Conservation (phyloP, 306 rosid species). For the Vachellia collinsii region DNA sequence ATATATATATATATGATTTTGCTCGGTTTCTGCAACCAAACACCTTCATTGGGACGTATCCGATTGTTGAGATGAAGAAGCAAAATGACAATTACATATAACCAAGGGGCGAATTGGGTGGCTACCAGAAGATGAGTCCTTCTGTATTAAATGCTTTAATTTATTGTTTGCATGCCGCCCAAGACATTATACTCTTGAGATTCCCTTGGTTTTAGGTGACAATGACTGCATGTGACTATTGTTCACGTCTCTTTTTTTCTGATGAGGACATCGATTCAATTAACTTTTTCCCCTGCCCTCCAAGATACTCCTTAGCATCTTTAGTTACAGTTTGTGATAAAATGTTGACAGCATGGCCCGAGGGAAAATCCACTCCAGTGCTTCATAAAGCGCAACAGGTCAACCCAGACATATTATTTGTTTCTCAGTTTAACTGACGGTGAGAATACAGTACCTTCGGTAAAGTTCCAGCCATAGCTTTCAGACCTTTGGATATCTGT, state of each 20-base stretch:
- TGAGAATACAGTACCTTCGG: slow-evolving; percentile 36
- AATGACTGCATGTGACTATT: slow-evolving; percentile 36
- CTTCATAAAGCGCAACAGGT: slow-evolving; percentile 86
- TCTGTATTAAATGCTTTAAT: slow-evolving; percentile 20
- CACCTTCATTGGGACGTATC: too few species aligned
- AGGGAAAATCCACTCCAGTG: slow-evolving; percentile 78
- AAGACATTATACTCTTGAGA: slow-evolving; percentile 32
- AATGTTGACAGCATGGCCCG: slow-evolving; percentile 81
- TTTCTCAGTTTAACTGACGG: slow-evolving; percentile 67
- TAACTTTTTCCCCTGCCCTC: slow-evolving; percentile 1
- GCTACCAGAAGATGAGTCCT: background rate
- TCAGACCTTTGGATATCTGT: too few species aligned
- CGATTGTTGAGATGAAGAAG: too few species aligned
- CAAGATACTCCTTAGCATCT: background rate
- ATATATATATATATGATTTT: too few species aligned
- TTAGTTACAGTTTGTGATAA: background rate
- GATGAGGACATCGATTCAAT: slow-evolving; percentile 2
- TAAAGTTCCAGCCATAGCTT: too few species aligned
- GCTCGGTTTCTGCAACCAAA: background rate
- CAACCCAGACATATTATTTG: slow-evolving; percentile 77
- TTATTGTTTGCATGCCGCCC: slow-evolving; percentile 10
- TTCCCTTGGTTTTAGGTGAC: slow-evolving; percentile 37
- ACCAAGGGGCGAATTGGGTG: background rate
- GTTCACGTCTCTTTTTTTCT: slow-evolving; percentile 31
- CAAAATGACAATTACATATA: background rate